These are phyloP conservation scores for Leccinum rimulosum DNA, from an alignment of 768 basidiomycete species.

Conservation along the genomic window DNA sequence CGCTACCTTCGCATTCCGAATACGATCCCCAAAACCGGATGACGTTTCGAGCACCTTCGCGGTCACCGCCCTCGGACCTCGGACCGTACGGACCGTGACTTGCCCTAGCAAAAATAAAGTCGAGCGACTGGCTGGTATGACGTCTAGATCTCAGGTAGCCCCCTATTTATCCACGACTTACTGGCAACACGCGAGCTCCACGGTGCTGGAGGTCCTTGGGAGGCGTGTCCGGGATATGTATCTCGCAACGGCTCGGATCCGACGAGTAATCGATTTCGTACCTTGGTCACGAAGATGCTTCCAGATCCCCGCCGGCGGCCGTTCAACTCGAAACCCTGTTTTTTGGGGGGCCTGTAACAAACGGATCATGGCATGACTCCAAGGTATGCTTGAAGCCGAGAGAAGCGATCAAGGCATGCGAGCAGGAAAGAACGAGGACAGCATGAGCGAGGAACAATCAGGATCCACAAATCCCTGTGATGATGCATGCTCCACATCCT, in stretches of 20 bases:
- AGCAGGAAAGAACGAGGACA: not conserved
- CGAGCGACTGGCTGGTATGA: no score
- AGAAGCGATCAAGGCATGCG: not conserved
- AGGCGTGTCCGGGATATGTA: no score
- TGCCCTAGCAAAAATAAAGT: not conserved
- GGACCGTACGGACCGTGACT: not conserved
- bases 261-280: no score
- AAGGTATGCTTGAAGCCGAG: not conserved
- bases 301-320: not conserved
- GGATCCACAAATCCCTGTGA: not conserved
- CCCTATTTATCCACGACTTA: no score
- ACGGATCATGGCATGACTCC: not conserved
- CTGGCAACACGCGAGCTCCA: no score
- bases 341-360: not conserved
- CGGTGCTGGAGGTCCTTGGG: no score
- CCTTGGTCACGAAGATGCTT: not conserved
- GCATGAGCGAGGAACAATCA: not conserved
- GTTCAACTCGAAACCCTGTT: not conserved
- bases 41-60: not conserved
- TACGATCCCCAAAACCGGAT: not conserved
- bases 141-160: no score
- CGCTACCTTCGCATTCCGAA: not conserved
- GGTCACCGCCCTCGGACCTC: not conserved
- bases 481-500: not conserved
- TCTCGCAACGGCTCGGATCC: no score